Conservation (phyloP, 2,329 filamentous ascomycete genomes). For the Cadophora sp. region DNA sequence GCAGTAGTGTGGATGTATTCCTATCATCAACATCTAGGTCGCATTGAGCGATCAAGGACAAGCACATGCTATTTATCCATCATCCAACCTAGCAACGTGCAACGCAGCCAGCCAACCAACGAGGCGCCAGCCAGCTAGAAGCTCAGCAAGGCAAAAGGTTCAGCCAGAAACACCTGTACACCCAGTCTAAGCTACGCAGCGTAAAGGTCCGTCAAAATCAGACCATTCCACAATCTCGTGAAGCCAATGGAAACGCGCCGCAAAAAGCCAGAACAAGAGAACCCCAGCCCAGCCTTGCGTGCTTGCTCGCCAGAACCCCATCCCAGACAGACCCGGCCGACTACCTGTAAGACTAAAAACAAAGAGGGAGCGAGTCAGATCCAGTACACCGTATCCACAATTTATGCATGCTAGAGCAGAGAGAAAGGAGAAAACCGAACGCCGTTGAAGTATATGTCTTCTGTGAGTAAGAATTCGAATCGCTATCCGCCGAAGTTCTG, state of each 20-base stretch:
- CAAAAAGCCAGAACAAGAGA: background rate
- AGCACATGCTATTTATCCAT: background rate
- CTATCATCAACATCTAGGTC: constrained; percentile 14
- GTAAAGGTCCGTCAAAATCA: background rate
- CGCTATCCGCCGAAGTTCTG: constrained; percentile 9
- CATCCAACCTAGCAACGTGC: background rate
- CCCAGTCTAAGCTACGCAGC: constrained; percentile 16
- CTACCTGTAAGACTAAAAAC: background rate
- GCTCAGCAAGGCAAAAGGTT: background rate
- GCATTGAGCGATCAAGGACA: background rate
- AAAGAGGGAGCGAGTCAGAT: constrained; percentile 5
- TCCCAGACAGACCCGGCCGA: constrained; percentile 1
- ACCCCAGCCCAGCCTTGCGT: background rate
- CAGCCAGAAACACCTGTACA: background rate
- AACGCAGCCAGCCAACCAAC: constrained; percentile 4
- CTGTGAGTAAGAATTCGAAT: constrained; percentile 1
- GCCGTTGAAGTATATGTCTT: background rate
- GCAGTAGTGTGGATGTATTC: constrained; percentile 16
- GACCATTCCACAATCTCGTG: constrained; percentile 12
- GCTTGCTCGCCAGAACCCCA: constrained; percentile 6
- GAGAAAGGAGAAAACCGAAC: constrained; percentile 9
- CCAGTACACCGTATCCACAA: constrained; percentile 32
- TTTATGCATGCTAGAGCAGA: constrained; percentile 28
- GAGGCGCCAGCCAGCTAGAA: background rate
- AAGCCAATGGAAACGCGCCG: background rate